Percentiles rank a stretch among this genome's conserved stretches.
These are phyloP conservation scores for Paramyrothecium roridum DNA, from an alignment of 2,329 filamentous ascomycete species.

Conservation along the genomic window DNA sequence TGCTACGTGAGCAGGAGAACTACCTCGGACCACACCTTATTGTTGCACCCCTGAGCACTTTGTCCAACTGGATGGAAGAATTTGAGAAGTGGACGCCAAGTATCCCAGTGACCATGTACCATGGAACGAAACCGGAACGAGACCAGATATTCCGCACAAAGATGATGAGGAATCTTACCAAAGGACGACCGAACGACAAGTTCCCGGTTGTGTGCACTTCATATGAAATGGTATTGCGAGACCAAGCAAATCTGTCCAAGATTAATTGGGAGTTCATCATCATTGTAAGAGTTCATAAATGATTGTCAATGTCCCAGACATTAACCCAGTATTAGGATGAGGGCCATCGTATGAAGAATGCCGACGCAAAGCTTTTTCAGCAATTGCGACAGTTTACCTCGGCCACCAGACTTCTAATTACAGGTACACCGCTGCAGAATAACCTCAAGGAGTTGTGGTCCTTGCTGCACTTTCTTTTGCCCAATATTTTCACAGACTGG, in stretches of 20 bases:
- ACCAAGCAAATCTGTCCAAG: constrained; percentile 74
- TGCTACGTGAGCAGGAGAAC: constrained; percentile 80
- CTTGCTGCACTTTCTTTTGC: constrained; percentile 86
- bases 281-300: constrained; percentile 54
- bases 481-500: constrained; percentile 88
- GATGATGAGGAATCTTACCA: constrained; percentile 67
- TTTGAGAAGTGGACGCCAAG: constrained; percentile 86
- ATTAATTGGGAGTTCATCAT: constrained; percentile 98
- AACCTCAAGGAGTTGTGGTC: constrained; percentile 96
- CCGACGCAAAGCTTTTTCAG: constrained; percentile 87
- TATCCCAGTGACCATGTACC: constrained; percentile 87
- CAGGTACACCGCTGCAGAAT: constrained; percentile 92
- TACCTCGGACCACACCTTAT: constrained; percentile 87
- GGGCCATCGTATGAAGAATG: constrained; percentile 95
- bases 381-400: constrained; percentile 87
- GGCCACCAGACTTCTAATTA: constrained; percentile 87
- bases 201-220: constrained; percentile 94
- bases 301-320: fast-evolving
- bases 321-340: constrained; percentile 62
- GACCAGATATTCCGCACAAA: constrained; percentile 69
- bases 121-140: constrained; percentile 78
- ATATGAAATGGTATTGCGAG: constrained; percentile 93
- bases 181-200: constrained; percentile 52
- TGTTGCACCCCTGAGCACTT: constrained; percentile 83
- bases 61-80: constrained; percentile 95